Conservation (phyloP, 2,329 filamentous ascomycete species). For the Zasmidium cellare region DNA sequence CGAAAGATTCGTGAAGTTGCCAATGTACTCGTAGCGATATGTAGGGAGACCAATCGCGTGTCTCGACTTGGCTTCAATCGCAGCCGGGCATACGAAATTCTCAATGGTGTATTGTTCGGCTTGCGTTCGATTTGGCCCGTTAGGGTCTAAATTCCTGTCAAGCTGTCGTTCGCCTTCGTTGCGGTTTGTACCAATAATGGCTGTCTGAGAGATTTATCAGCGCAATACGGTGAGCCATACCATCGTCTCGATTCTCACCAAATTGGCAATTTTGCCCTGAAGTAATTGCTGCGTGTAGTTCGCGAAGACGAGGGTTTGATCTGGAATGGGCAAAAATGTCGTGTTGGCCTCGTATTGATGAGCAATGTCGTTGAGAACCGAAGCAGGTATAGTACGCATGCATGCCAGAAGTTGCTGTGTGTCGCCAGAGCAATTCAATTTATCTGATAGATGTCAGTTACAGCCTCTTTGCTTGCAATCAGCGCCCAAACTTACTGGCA, state of each 20-base stretch:
- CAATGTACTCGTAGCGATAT: not conserved
- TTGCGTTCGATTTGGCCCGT: not conserved
- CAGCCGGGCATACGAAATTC: not conserved
- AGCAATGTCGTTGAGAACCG: not conserved
- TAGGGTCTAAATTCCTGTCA: not conserved
- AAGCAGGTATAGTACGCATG: not conserved
- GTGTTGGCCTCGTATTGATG: not conserved
- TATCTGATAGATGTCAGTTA: not conserved
- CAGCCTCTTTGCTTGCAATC: not conserved
- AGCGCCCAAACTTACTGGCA: not conserved
- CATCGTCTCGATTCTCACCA: not conserved
- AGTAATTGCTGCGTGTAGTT: not conserved
- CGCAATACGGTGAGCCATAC: no score
- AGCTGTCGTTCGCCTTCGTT: not conserved
- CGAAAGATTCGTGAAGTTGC: not conserved
- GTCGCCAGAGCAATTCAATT: not conserved
- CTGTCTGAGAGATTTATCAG: not conserved
- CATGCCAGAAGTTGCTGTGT: not conserved
- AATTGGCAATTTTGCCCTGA: not conserved
- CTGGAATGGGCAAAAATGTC: not conserved
- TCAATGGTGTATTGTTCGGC: not conserved
- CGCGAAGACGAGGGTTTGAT: not conserved
- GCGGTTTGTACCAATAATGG: not conserved
- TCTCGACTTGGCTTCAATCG: not conserved
- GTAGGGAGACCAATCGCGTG: not conserved